phyloP scores from a whole-genome alignment of 1,284 basidiomycete genomes.

The Inonotus hispidus region DNA sequence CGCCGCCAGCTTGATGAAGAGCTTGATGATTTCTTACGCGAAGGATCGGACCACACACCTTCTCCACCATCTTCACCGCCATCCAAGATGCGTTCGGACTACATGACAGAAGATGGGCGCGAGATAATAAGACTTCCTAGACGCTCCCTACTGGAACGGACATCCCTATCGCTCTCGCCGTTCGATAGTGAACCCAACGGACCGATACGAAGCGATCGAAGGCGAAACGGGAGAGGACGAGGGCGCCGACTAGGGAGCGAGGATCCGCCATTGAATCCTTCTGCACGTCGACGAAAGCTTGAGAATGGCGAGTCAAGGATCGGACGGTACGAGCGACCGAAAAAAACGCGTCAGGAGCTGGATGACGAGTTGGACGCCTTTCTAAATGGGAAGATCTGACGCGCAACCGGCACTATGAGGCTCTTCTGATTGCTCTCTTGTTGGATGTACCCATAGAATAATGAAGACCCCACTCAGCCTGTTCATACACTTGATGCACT shows the following conservation, averaged over 20 bases:
- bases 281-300: slow-evolving; percentile 12
- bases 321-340: slow-evolving; percentile 35
- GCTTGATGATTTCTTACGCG: slow-evolving; percentile 56
- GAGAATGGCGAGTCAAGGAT: slow-evolving; percentile 20
- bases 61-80: slow-evolving; percentile 35
- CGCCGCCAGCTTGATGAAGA: slow-evolving; percentile 48
- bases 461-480: neutral
- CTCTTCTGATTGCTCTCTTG: neutral
- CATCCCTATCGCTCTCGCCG: slow-evolving; percentile 38
- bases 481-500: neutral
- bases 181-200: slow-evolving; percentile 21
- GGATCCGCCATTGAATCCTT: neutral
- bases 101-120: slow-evolving; percentile 32
- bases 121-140: slow-evolving; percentile 29
- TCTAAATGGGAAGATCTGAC: slow-evolving; percentile 37
- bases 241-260: slow-evolving; percentile 3
- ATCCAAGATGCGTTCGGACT: slow-evolving; percentile 63
- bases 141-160: slow-evolving; percentile 49
- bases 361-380: slow-evolving; percentile 77
- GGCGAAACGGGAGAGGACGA: slow-evolving; percentile 15
- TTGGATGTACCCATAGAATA: neutral
- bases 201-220: slow-evolving; percentile 24
- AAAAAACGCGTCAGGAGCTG: slow-evolving; percentile 61
- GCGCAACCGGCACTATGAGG: neutral
- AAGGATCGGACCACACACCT: slow-evolving; percentile 24